phyloP scores from a whole-genome alignment of 2,329 filamentous ascomycete genomes.

The Aspergillus niger region DNA sequence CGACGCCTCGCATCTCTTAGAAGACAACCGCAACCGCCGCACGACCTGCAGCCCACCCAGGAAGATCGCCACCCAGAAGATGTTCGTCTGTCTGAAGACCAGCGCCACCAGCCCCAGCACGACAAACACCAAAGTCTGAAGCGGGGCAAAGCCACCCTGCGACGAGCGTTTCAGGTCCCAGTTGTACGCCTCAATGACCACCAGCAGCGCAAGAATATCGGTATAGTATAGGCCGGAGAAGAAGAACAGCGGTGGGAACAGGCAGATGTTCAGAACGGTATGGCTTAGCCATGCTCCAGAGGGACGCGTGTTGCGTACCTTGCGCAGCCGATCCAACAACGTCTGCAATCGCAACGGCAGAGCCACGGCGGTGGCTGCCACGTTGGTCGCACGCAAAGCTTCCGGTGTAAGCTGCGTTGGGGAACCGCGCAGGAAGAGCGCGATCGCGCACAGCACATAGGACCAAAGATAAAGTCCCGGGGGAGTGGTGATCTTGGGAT shows the following conservation, averaged over 20 bases:
- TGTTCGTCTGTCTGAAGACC: constrained; percentile 87
- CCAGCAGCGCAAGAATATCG: constrained; percentile 77
- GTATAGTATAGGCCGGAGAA: constrained; percentile 96
- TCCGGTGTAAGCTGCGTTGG: constrained; percentile 37
- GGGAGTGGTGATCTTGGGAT: constrained; percentile 96
- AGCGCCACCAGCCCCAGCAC: constrained; percentile 67
- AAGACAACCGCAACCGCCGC: constrained; percentile 34
- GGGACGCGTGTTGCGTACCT: constrained; percentile 31
- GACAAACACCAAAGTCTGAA: constrained; percentile 46
- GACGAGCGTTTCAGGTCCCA: constrained; percentile 44
- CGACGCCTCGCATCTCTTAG: constrained; percentile 30
- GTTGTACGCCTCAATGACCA: constrained; percentile 71
- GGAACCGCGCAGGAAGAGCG: constrained; percentile 27
- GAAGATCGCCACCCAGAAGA: constrained; percentile 79
- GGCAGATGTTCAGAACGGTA: constrained; percentile 70
- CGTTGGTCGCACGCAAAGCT: constrained; percentile 42
- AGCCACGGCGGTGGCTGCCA: constrained; percentile 36
- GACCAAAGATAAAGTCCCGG: constrained; percentile 70
- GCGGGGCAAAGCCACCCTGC: constrained; percentile 21
- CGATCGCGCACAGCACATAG: constrained; percentile 48
- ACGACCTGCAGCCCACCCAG: constrained; percentile 49
- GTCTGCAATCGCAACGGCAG: constrained; percentile 57
- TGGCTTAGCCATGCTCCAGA: constrained; percentile 39
- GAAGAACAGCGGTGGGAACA: constrained; percentile 93
- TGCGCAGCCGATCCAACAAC: constrained; percentile 52